A percentile compares a stretch with the other conserved stretches of the same genome.
Evolutionary conservation across 2,329 filamentous ascomycete genomes (phyloP).

Genomic region (Aspergillus oerlinghausenensis): DNA sequence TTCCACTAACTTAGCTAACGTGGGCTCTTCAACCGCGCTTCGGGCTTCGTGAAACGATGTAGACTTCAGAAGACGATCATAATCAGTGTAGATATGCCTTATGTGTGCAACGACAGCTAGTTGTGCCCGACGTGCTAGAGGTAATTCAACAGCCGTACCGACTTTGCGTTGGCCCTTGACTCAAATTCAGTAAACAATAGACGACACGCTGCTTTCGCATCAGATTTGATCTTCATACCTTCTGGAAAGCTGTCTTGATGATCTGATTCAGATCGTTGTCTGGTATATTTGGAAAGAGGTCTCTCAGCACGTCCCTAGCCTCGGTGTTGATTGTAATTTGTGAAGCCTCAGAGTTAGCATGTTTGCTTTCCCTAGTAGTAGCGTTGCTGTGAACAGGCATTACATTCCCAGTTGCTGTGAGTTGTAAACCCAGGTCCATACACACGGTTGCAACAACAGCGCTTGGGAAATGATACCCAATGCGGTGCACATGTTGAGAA

Average conservation of each 20-base stretch:
- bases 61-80: slow-evolving; percentile 54
- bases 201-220: background rate
- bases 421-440: slow-evolving; percentile 42
- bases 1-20: slow-evolving; percentile 54
- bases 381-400: slow-evolving; percentile 33
- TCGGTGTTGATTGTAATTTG: slow-evolving; percentile 51
- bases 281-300: slow-evolving; percentile 61
- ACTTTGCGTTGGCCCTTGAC: slow-evolving; percentile 52
- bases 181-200: slow-evolving; percentile 17
- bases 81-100: slow-evolving; percentile 58
- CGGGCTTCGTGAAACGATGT: slow-evolving; percentile 53
- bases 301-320: slow-evolving; percentile 55
- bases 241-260: slow-evolving; percentile 57
- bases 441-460: slow-evolving; percentile 56
- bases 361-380: slow-evolving; percentile 19
- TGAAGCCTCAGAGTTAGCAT: slow-evolving; percentile 29
- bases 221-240: slow-evolving; percentile 38
- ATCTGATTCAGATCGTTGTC: slow-evolving; percentile 54
- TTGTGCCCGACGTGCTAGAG: slow-evolving; percentile 55
- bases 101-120: slow-evolving; percentile 60
- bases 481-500: slow-evolving; percentile 57
- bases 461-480: slow-evolving; percentile 60
- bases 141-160: slow-evolving; percentile 52
- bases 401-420: slow-evolving; percentile 45
- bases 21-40: slow-evolving; percentile 50